phyloP scores from a whole-genome alignment of 257 asterid genomes.

The Thymus mandschuricus region DNA sequence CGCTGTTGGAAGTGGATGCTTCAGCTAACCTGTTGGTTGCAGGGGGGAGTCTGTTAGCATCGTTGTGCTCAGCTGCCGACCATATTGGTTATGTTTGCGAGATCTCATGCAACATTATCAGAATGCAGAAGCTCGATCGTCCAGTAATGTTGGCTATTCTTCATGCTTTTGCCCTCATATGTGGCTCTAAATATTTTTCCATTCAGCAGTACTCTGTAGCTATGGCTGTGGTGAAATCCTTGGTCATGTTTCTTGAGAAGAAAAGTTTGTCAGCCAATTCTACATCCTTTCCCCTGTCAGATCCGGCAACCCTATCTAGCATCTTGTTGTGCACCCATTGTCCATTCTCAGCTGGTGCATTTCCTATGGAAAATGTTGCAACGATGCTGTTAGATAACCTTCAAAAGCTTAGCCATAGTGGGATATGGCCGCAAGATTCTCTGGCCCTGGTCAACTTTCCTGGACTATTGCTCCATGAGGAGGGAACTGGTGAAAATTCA shows the following conservation, averaged over 20 bases:
- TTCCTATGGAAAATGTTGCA: conserved; percentile 57
- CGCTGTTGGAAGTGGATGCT: conserved; percentile 53
- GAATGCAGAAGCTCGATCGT: conserved; percentile 44
- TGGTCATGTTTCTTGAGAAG: conserved; percentile 72
- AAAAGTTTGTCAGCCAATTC: conserved; percentile 34
- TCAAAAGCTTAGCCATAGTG: conserved; percentile 45
- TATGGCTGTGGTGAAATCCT: conserved; percentile 71
- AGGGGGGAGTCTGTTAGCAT: conserved; percentile 70
- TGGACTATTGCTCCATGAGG: conserved; percentile 27
- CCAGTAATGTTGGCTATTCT: conserved; percentile 56
- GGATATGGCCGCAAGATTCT: conserved; percentile 38
- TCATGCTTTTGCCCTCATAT: conserved; percentile 70
- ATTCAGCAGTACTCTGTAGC: conserved; percentile 50
- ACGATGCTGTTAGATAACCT: conserved; percentile 64
- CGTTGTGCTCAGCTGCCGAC: conserved; percentile 68
- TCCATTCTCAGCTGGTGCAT: conserved; percentile 66
- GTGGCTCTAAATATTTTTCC: conserved; percentile 68
- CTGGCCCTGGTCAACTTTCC: conserved; percentile 31
- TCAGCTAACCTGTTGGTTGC: conserved; percentile 58
- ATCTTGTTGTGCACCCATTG: conserved; percentile 51
- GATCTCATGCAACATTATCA: conserved; percentile 66
- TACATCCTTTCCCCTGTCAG: conserved; percentile 33
- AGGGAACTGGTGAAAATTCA: conserved; percentile 34
- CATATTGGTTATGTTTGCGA: conserved; percentile 79
- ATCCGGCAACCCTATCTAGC: conserved; percentile 34